A percentile compares a stretch with the other conserved stretches of the same genome.
These are phyloP conservation scores for Cymbidium sinense DNA, from an alignment of 106 monocot genomes.

Conservation along the genomic window DNA sequence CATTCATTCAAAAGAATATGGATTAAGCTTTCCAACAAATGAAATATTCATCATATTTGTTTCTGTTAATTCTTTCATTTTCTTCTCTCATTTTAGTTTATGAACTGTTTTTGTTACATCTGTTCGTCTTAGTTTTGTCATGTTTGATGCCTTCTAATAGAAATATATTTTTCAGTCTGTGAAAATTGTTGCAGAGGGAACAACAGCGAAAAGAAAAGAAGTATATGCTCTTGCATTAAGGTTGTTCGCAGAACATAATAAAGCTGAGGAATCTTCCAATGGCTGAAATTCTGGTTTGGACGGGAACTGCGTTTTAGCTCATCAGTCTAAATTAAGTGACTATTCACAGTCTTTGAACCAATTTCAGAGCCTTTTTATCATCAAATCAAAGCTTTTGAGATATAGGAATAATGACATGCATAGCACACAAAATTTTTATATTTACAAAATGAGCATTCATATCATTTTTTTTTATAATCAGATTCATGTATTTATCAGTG, in stretches of 20 bases:
- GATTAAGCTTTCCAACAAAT: neutral
- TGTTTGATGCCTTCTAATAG: constrained; percentile 5
- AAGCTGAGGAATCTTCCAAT: constrained; percentile 10
- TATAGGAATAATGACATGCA: too few relatives aligned
- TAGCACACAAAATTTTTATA: too few relatives aligned
- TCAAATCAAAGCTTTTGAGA: neutral
- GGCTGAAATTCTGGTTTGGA: neutral
- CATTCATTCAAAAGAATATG: too few relatives aligned
- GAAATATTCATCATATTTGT: neutral
- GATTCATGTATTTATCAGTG: too few relatives aligned
- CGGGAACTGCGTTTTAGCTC: neutral
- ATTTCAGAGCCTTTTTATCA: neutral
- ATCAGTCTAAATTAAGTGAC: too few relatives aligned
- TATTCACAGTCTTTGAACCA: neutral
- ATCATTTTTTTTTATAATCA: too few relatives aligned
- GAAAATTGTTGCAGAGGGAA: constrained; percentile 55
- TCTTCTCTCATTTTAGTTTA: neutral
- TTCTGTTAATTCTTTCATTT: neutral
- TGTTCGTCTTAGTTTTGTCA: neutral
- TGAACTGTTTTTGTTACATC: neutral
- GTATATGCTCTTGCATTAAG: constrained; percentile 63
- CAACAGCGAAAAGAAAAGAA: constrained; percentile 56
- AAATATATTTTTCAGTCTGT: constrained; percentile 41
- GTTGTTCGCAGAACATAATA: constrained; percentile 30
- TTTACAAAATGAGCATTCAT: too few relatives aligned